Evolutionary conservation across 768 basidiomycete genomes (phyloP).

Genomic region (Xerocomus spinulosus): DNA sequence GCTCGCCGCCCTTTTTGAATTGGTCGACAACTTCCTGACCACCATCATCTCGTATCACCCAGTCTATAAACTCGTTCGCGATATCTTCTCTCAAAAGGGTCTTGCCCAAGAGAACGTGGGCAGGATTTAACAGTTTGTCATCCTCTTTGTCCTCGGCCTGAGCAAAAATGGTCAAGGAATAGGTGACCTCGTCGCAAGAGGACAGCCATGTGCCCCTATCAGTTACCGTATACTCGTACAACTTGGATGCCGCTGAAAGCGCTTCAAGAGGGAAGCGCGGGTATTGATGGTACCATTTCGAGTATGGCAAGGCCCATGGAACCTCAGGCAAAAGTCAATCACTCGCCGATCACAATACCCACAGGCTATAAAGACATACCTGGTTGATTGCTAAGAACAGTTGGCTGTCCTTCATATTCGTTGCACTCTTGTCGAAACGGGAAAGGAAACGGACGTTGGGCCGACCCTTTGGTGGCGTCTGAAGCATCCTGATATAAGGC

Average conservation of each 20-base stretch:
- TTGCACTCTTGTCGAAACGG: slow-evolving; percentile 55
- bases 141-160: slow-evolving; percentile 35
- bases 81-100: slow-evolving; percentile 25
- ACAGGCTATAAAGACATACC: slow-evolving; percentile 19
- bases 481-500: slow-evolving; percentile 4
- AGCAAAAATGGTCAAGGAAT: slow-evolving; percentile 36
- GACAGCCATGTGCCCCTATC: slow-evolving; percentile 50
- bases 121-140: slow-evolving; percentile 48
- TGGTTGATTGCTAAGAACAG: slow-evolving; percentile 49
- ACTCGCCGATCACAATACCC: not conserved
- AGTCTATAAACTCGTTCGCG: slow-evolving; percentile 39
- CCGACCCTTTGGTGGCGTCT: slow-evolving; percentile 29
- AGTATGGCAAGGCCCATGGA: slow-evolving; percentile 50
- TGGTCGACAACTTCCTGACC: slow-evolving; percentile 41
- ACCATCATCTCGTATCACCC: slow-evolving; percentile 37
- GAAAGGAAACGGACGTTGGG: slow-evolving; percentile 47
- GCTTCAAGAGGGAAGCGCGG: slow-evolving; percentile 49
- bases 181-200: slow-evolving; percentile 30
- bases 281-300: slow-evolving; percentile 59
- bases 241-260: slow-evolving; percentile 41
- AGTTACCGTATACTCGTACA: slow-evolving; percentile 51
- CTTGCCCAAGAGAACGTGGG: slow-evolving; percentile 38
- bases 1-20: slow-evolving; percentile 35
- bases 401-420: slow-evolving; percentile 53
- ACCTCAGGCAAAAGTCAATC: slow-evolving; percentile 30